Conservation (phyloP, 106 monocot genomes). For the Platanthera zijinensis region DNA sequence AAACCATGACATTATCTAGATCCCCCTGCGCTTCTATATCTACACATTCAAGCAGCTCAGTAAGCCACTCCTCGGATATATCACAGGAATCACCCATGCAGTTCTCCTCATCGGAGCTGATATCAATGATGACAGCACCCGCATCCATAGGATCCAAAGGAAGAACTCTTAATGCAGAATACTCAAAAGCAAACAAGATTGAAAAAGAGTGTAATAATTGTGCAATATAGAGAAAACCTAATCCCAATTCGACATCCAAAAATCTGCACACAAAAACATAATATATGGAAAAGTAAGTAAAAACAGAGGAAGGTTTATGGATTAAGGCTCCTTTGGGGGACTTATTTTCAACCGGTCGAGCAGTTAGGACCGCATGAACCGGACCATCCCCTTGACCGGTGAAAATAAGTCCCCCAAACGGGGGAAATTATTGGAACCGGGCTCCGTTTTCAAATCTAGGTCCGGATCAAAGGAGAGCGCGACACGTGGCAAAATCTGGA, state of each 20-base stretch:
- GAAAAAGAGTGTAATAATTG: background rate
- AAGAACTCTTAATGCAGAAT: background rate
- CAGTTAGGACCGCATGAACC: no score
- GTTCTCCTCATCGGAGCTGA: conserved; percentile 14
- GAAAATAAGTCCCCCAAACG: no score
- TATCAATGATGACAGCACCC: conserved; percentile 1
- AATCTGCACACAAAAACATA: background rate
- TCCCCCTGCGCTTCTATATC: background rate
- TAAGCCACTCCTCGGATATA: conserved; percentile 5
- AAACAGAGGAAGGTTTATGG: background rate
- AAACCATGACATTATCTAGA: conserved; percentile 10
- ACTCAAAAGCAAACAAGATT: background rate
- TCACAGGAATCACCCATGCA: background rate
- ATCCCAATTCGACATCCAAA: background rate
- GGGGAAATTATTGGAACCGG: no score
- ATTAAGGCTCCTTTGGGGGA: no score
- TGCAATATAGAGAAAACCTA: background rate
- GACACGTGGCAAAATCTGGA: no score
- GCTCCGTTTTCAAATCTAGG: no score
- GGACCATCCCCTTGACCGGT: no score
- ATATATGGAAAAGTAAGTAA: background rate
- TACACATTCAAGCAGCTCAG: background rate
- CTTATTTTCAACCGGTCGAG: no score
- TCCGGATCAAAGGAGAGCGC: no score
- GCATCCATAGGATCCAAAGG: background rate